Evolutionary conservation across 2,329 filamentous ascomycete species (phyloP), one percentile per base, ranked within the genome.

Genomic region (Juglanconis juglandina): DNA sequence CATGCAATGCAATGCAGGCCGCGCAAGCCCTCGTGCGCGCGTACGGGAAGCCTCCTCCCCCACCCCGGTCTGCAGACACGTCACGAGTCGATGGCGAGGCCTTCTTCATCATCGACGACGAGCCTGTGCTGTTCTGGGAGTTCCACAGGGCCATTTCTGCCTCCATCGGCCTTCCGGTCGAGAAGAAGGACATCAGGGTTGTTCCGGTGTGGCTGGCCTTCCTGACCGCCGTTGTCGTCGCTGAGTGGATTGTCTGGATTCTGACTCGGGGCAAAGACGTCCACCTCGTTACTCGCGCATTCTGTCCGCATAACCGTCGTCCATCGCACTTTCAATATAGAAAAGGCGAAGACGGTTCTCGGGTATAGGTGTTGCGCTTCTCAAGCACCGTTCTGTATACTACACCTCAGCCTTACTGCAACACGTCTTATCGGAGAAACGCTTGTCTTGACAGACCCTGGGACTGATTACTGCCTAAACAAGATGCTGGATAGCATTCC

Each of bases 31-130:
- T n/a, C n/a, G n/a, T n/a, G n/a, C n/a, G n/a, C n/a, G n/a, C n/a
- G n/a, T n/a, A n/a, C n/a, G n/a, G n/a, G n/a, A n/a, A n/a, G n/a
- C n/a, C n/a, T n/a, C n/a, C n/a, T n/a, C n/a, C n/a, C n/a, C n/a
- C n/a, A n/a, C n/a, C n/a, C n/a, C n/a, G n/a, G n/a, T n/a, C n/a
- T n/a, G n/a, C n/a, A n/a, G n/a, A n/a, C n/a, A n/a, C n/a, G n/a
- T n/a, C n/a, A n/a, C n/a, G n/a, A n/a, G n/a, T n/a, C 14, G 72
- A 72, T 39, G 73, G 73, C 9, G 64, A 75, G 65, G 67, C 69
- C 14, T 75, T 73, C 64, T 66, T 71, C 59, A 67, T 75, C 53
- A 72, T 72, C 56, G 72, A 75, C 58, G 70, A 68, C 24, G 60
- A 70, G 53, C 71, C 67, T 2, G 54, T 68, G 9, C 62, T 64